These are phyloP conservation scores for Fusarium pseudonygamai DNA, from an alignment of 2,329 filamentous ascomycete genomes.

Conservation along the genomic window DNA sequence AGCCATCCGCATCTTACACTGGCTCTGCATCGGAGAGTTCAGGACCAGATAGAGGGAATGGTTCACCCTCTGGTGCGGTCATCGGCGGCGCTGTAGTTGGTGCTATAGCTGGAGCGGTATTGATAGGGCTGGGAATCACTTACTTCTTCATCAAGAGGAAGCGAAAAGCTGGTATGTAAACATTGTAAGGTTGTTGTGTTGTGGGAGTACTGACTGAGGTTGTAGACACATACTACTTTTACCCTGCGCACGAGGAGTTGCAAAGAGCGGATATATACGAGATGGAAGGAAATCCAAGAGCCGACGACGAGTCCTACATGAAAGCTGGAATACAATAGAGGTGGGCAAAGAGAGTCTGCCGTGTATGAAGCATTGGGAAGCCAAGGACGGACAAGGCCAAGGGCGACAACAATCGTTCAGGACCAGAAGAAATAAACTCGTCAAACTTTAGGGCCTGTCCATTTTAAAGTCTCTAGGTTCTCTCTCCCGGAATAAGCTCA, in stretches of 20 bases:
- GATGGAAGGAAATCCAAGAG: neutral
- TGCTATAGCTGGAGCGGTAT: neutral
- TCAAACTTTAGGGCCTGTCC: too few relatives aligned
- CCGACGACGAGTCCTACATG: neutral
- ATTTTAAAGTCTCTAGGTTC: too few relatives aligned
- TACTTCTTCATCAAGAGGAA: neutral
- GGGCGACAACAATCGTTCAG: too few relatives aligned
- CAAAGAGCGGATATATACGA: neutral
- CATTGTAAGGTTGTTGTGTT: accelerated
- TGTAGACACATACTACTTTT: neutral
- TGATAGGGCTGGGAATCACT: constrained; percentile 3
- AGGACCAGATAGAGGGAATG: neutral
- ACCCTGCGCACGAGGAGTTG: constrained; percentile 3
- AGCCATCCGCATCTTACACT: constrained; percentile 4
- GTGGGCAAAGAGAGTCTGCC: too few relatives aligned
- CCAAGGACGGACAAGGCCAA: too few relatives aligned
- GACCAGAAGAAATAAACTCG: too few relatives aligned
- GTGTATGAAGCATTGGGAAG: too few relatives aligned
- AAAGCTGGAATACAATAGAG: neutral
- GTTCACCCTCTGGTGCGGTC: neutral
- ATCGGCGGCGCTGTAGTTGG: constrained; percentile 22
- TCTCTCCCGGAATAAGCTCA: too few relatives aligned
- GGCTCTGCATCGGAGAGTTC: neutral
- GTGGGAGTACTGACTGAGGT: neutral
- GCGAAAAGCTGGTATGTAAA: neutral